Evolutionary conservation across 257 asterid genomes (phyloP).

Genomic region (Nicotiana noctiflora): DNA sequence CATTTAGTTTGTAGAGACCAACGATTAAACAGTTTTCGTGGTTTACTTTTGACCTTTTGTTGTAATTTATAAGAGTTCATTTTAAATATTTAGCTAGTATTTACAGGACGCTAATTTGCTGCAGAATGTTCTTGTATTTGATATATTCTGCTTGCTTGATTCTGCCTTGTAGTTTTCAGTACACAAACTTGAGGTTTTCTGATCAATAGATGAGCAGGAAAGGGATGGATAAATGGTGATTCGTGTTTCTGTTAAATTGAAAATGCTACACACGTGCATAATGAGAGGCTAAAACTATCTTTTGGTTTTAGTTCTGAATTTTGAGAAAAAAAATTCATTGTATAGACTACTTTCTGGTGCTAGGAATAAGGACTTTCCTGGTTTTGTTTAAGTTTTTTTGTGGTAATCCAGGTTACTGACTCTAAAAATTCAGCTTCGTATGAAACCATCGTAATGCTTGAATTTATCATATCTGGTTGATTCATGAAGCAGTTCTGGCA

Average conservation of each 20-base stretch:
- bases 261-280: not conserved
- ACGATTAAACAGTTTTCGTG: not conserved
- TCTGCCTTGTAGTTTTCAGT: not conserved
- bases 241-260: not conserved
- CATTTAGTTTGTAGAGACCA: conserved; percentile 3
- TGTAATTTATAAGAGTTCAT: not conserved
- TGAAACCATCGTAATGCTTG: not conserved
- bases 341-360: not conserved
- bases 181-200: not conserved
- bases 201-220: not conserved
- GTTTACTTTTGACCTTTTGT: not conserved
- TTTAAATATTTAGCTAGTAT: not conserved
- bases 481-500: not conserved
- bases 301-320: not conserved
- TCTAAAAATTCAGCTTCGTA: not conserved
- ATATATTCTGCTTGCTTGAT: not conserved
- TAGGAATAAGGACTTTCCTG: not conserved
- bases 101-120: not conserved
- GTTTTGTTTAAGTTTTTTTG: not conserved
- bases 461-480: not conserved
- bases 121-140: not conserved
- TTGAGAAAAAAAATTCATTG: not conserved
- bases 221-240: not conserved
- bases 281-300: not conserved
- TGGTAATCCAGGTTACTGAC: not conserved